phyloP scores from a whole-genome alignment of 1,139 yeast species.

The Suhomyces kunorum region DNA sequence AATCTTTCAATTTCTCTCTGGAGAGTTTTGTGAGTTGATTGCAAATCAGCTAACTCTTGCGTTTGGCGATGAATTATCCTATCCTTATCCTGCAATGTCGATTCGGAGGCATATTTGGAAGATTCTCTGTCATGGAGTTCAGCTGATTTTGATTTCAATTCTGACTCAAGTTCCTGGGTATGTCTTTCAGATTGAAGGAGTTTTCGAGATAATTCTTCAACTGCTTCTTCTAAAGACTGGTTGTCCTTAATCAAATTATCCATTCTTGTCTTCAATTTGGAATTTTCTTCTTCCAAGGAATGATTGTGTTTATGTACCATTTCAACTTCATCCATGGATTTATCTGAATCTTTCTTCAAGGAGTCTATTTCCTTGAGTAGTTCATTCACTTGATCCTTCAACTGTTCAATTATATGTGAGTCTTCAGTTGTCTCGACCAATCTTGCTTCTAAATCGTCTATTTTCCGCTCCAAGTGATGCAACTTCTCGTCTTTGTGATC shows the following conservation, averaged over 20 bases:
- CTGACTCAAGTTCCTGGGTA: neutral
- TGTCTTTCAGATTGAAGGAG: constrained; percentile 1
- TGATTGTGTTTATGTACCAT: constrained; percentile 7
- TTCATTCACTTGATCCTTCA: constrained; percentile 13
- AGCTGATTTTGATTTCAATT: neutral
- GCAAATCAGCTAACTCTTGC: constrained; percentile 1
- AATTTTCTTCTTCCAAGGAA: constrained; percentile 3
- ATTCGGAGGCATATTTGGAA: neutral
- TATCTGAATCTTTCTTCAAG: constrained; percentile 24
- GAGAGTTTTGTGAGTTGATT: neutral
- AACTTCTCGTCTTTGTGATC: constrained; percentile 21
- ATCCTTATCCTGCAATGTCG: constrained; percentile 1
- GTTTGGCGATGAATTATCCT: neutral
- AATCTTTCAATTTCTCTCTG: constrained; percentile 5
- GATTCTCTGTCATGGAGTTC: constrained; percentile 2
- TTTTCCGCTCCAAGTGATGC: constrained; percentile 11
- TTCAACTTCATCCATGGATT: constrained; percentile 6
- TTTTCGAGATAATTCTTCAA: neutral
- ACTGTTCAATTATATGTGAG: constrained; percentile 15
- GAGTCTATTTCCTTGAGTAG: constrained; percentile 12
- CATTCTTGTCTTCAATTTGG: neutral
- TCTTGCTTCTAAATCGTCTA: constrained; percentile 10
- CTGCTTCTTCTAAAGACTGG: neutral
- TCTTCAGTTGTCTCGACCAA: constrained; percentile 6
- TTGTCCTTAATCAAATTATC: neutral